Evolutionary conservation across 2,329 filamentous ascomycete species (phyloP).

Genomic region (Colletotrichum cuscutae): DNA sequence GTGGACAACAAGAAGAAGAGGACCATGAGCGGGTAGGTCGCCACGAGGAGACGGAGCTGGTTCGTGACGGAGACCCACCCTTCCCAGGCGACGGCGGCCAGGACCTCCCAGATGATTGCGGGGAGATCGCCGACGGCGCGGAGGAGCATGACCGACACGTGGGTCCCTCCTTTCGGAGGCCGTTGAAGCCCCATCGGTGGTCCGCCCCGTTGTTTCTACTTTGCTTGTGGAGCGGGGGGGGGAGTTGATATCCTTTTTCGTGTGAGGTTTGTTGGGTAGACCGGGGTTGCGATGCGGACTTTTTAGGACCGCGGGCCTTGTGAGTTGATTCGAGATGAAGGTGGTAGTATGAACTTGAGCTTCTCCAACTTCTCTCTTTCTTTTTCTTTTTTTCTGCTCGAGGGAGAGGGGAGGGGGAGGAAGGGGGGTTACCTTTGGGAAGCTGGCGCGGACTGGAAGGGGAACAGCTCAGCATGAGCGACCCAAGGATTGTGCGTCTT

Average conservation of each 20-base stretch:
- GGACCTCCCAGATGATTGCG: constrained; percentile 29
- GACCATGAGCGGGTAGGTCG: constrained; percentile 31
- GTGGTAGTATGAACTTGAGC: neutral
- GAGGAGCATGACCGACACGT: constrained; percentile 29
- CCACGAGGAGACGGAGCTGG: constrained; percentile 29
- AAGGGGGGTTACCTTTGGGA: neutral
- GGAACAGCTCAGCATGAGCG: constrained; percentile 15
- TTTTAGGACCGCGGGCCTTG: neutral
- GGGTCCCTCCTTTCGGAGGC: constrained; percentile 3
- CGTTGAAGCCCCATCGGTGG: constrained; percentile 17
- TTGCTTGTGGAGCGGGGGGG: too few species aligned
- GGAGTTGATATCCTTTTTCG: too few species aligned
- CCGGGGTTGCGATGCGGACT: too few species aligned
- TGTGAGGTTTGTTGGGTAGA: too few species aligned
- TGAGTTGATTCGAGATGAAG: neutral
- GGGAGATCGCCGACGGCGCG: constrained; percentile 27
- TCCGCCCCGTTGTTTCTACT: neutral
- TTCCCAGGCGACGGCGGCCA: constrained; percentile 22
- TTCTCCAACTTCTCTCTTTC: neutral
- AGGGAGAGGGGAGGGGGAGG: neutral
- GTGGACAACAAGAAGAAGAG: constrained; percentile 12
- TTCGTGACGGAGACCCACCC: constrained; percentile 27
- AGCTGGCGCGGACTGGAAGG: constrained; percentile 1
- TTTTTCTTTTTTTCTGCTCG: neutral
- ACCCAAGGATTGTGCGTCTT: constrained; percentile 6